Conservation (phyloP, 108 stramenopile genomes). For the Ochromonas danica region DNA sequence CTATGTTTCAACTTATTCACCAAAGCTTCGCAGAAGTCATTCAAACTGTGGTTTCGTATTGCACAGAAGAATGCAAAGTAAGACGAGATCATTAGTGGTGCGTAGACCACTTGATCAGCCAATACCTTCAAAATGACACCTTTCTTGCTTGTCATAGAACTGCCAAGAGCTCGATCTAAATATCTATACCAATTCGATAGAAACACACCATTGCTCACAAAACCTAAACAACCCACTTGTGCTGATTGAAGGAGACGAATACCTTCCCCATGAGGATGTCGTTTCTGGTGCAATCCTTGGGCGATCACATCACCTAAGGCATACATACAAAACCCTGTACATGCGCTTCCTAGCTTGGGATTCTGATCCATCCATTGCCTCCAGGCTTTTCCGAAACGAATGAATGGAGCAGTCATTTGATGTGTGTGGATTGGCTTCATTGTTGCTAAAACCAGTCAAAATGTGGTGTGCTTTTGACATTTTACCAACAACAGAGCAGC, state of each 20-base stretch:
- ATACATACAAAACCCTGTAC: not conserved
- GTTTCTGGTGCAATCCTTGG: not conserved
- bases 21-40: too few species aligned
- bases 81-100: not conserved
- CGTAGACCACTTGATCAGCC: not conserved
- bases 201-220: not conserved
- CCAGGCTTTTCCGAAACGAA: too few species aligned
- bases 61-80: not conserved
- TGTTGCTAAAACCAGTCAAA: too few species aligned
- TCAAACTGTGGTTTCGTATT: not conserved
- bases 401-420: too few species aligned
- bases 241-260: not conserved
- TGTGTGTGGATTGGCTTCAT: too few species aligned
- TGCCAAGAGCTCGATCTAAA: not conserved
- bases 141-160: not conserved
- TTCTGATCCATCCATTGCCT: not conserved
- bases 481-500: too few species aligned
- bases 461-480: too few species aligned
- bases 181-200: not conserved
- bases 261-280: not conserved
- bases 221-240: not conserved
- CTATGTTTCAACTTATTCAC: not conserved
- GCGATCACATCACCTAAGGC: not conserved
- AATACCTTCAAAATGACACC: not conserved
- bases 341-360: not conserved